Percentiles rank a stretch among this genome's conserved stretches.
These are phyloP conservation scores for Proliferodiscus dingleyae DNA, from an alignment of 2,329 filamentous ascomycete genomes.

Conservation along the genomic window DNA sequence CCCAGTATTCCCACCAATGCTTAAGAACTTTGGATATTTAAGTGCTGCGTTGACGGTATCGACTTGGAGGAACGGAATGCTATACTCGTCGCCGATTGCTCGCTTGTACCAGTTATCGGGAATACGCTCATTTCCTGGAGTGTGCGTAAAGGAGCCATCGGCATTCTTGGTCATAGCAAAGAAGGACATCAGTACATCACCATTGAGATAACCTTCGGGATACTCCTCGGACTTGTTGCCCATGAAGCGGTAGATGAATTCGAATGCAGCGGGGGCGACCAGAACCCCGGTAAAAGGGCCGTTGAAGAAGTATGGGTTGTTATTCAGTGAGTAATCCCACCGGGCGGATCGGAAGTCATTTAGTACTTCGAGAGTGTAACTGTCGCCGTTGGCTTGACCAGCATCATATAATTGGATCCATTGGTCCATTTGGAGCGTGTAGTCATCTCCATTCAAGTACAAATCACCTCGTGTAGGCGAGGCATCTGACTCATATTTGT, in stretches of 20 bases:
- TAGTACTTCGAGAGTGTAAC: constrained; percentile 47
- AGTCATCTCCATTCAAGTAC: constrained; percentile 34
- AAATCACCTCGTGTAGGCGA: constrained; percentile 49
- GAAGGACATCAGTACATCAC: constrained; percentile 29
- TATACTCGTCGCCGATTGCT: constrained; percentile 34
- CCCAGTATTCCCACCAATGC: constrained; percentile 48
- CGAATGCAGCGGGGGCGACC: constrained; percentile 20
- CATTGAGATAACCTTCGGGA: constrained; percentile 36
- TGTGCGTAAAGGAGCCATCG: constrained; percentile 10
- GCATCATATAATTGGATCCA: neutral
- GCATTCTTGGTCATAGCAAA: constrained; percentile 26
- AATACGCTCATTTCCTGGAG: constrained; percentile 13
- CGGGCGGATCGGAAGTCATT: constrained; percentile 40
- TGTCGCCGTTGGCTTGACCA: constrained; percentile 37
- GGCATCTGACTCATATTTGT: constrained; percentile 50
- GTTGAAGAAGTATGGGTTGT: constrained; percentile 51
- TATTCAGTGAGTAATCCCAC: constrained; percentile 42
- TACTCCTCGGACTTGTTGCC: constrained; percentile 23
- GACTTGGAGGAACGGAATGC: constrained; percentile 33
- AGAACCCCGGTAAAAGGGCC: constrained; percentile 30
- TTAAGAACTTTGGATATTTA: constrained; percentile 22
- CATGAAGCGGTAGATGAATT: constrained; percentile 25
- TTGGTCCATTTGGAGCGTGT: neutral
- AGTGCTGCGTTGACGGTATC: constrained; percentile 36
- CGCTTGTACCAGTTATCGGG: constrained; percentile 27